These are phyloP conservation scores for Zopfochytrium polystomum DNA, from an alignment of 371 early-diverging fungal genomes.

Conservation along the genomic window DNA sequence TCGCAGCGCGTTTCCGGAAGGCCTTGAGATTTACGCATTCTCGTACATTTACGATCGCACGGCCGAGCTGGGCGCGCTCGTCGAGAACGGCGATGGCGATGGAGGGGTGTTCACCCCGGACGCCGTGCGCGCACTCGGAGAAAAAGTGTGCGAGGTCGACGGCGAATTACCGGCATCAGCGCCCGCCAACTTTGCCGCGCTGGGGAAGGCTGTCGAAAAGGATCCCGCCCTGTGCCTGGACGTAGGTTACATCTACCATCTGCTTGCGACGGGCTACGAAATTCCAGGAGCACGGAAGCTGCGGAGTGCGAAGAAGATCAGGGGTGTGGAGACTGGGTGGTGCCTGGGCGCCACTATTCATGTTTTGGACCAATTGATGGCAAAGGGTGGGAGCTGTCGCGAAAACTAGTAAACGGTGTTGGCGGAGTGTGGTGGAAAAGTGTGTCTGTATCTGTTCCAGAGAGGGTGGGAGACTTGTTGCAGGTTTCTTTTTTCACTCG, in stretches of 20 bases:
- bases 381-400: too few species aligned
- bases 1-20: constrained; percentile 58
- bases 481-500: too few species aligned
- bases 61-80: constrained; percentile 36
- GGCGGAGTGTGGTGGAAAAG: too few species aligned
- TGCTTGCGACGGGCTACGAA: constrained; percentile 80
- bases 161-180: constrained; percentile 3
- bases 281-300: constrained; percentile 69
- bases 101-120: constrained; percentile 28
- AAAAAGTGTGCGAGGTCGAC: constrained; percentile 24
- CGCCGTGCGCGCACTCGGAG: constrained; percentile 29
- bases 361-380: constrained; percentile 36
- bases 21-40: constrained; percentile 86
- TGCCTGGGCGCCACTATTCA: constrained; percentile 86
- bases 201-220: constrained; percentile 22
- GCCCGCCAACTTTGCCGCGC: neutral
- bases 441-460: too few species aligned
- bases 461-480: too few species aligned
- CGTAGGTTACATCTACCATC: constrained; percentile 75
- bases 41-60: constrained; percentile 90
- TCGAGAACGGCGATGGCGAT: constrained; percentile 20
- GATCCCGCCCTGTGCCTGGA: constrained; percentile 81
- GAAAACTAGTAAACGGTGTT: too few species aligned
- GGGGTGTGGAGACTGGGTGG: constrained; percentile 92
- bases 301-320: constrained; percentile 84